Base-by-base conservation (phyloP, 2,329 filamentous ascomycete species). In the Diaporthe aspalathi region DNA sequence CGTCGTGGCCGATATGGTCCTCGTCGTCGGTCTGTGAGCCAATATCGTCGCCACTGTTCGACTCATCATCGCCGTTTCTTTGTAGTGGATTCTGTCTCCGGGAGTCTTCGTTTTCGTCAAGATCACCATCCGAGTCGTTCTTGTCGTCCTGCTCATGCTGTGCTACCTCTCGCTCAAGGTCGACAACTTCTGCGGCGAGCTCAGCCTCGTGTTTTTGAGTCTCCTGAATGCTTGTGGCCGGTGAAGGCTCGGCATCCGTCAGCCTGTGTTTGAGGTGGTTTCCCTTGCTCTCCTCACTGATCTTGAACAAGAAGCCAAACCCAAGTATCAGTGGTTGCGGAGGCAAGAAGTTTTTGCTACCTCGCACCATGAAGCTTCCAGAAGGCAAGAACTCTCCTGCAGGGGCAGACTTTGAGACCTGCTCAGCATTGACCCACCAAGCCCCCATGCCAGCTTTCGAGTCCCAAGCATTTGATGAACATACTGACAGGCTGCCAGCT, bases 381-480 rank as follows among this genome's bases (percentile, higher is more conserved):
- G 89, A 86, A 0, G 91, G 88, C 8, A 99, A 82, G 76, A 93
- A 95, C 75, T 97, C 95, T 29, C 95, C 95, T 0, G 89, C 90
- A 0, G 91, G 87, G 0, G 92, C 91, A 43, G 90, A 93, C 82
- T 98, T 98, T 12, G 93, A 94, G 0, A 99, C 94, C 80, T 98
- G 95, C 68, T 95, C 91, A 2, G 93, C 92, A 73, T 92, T 91
- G 0, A 97, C 95, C 96, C 96, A 99, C 92, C 94, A 99, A 11
- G 95, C 95, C 22, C 93, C 92, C 93, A 98, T 97, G 20, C 94
- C 90, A 11, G 95, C 95, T 81, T 99, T 99, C 1, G 93, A 95
- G 73, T 98, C 96, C 96, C 96, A 99, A 0, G 95, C 96, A 70
- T 87, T 92, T 1, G 94, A 98, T 11, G 93, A 93, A 73, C 93